These are phyloP conservation scores for Prunus yedoensis DNA, from an alignment of 331 rosid genomes.

Conservation along the genomic window DNA sequence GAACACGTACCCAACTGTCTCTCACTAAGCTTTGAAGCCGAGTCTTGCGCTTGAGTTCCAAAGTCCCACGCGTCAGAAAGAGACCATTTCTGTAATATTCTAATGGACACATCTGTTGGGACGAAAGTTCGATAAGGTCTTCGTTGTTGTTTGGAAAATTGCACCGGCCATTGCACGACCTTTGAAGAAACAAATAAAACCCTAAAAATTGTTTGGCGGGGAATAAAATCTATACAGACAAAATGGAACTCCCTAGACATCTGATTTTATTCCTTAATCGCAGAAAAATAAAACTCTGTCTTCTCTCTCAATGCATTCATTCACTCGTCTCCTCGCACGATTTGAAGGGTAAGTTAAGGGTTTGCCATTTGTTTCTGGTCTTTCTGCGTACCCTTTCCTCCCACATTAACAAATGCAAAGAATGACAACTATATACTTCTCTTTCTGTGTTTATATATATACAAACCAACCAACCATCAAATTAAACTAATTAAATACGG, in stretches of 20 bases:
- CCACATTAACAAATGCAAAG: slow-evolving; percentile 5
- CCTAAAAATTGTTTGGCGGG: slow-evolving; percentile 1
- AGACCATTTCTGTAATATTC: neutral
- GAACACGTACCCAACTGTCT: neutral
- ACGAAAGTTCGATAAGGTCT: slow-evolving; percentile 35
- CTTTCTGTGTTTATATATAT: neutral
- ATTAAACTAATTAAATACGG: neutral
- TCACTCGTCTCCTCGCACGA: slow-evolving; percentile 16
- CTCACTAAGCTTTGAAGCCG: slow-evolving; percentile 23
- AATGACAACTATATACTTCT: slow-evolving; percentile 5
- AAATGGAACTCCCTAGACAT: slow-evolving; percentile 28
- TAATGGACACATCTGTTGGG: slow-evolving; percentile 17
- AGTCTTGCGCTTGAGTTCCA: slow-evolving; percentile 31
- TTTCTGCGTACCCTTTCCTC: neutral
- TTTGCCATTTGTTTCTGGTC: neutral
- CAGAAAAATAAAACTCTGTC: slow-evolving; percentile 13
- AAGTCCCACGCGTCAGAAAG: slow-evolving; percentile 51
- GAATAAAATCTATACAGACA: slow-evolving; percentile 49
- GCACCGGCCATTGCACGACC: slow-evolving; percentile 88
- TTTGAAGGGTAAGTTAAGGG: slow-evolving; percentile 11
- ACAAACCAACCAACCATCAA: neutral
- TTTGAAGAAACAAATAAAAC: slow-evolving; percentile 32
- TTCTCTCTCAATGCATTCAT: slow-evolving; percentile 4
- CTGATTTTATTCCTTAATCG: slow-evolving; percentile 57
- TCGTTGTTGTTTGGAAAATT: slow-evolving; percentile 30